phyloP scores from a whole-genome alignment of 2,329 filamentous ascomycete species.

The Sporothrix protearum region DNA sequence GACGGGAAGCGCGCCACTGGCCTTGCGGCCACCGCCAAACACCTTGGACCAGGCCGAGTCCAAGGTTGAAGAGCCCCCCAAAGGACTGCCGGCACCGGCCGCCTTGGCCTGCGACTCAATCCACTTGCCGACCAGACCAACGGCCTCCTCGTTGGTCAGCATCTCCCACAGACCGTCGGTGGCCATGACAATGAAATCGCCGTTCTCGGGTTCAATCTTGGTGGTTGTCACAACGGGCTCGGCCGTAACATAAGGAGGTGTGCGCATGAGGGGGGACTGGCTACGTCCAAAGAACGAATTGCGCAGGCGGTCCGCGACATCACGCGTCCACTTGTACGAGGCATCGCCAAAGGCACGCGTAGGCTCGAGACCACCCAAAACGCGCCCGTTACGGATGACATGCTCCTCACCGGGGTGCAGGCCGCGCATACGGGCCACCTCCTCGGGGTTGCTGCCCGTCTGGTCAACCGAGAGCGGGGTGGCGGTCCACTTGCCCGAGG shows the following conservation, averaged over 20 bases:
- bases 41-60: constrained; percentile 65
- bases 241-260: constrained; percentile 93
- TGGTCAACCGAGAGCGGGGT: constrained; percentile 88
- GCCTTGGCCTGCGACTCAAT: constrained; percentile 61
- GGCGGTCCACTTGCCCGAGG: constrained; percentile 86
- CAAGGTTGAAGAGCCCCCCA: constrained; percentile 32
- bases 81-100: constrained; percentile 21
- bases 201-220: constrained; percentile 80
- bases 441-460: constrained; percentile 82
- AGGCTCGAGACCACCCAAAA: constrained; percentile 87
- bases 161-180: constrained; percentile 99
- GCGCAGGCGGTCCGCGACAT: constrained; percentile 79
- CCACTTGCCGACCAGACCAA: constrained; percentile 95
- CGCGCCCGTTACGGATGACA: constrained; percentile 83
- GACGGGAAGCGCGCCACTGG: constrained; percentile 58
- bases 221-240: constrained; percentile 94
- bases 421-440: constrained; percentile 75
- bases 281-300: constrained; percentile 82
- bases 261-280: constrained; percentile 73
- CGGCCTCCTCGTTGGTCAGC: constrained; percentile 96
- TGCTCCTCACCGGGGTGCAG: constrained; percentile 87
- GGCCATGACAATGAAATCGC: constrained; percentile 93
- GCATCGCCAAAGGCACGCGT: constrained; percentile 94
- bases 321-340: constrained; percentile 90
- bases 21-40: constrained; percentile 39